Conservation (phyloP, 495 filamentous ascomycete genomes). For the Peziza echinospora region DNA sequence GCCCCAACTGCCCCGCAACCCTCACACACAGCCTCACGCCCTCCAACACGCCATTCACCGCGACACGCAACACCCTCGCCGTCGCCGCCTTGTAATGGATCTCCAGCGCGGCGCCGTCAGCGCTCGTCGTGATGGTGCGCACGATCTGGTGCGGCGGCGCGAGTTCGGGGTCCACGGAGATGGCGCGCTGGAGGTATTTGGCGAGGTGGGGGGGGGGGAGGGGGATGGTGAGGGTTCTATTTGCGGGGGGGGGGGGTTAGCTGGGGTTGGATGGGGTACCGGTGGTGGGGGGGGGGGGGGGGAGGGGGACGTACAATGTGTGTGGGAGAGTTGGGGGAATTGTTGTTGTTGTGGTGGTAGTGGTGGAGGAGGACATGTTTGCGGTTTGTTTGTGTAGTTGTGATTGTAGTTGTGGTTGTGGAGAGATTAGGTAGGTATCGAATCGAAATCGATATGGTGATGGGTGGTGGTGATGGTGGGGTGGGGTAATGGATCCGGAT, state of each 20-base stretch:
- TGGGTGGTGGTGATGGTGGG: no score
- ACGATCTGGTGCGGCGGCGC: conserved; percentile 50
- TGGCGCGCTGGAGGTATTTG: conserved; percentile 45
- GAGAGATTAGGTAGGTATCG: no score
- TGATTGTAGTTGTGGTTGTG: no score
- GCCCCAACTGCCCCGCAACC: conserved; percentile 74
- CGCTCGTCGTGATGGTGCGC: conserved; percentile 31
- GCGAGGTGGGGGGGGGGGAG: conserved; percentile 68
- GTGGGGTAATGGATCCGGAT: no score
- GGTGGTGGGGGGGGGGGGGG: background rate
- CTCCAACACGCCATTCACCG: conserved; percentile 96
- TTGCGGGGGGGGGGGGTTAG: background rate
- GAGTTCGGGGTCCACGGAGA: conserved; percentile 74
- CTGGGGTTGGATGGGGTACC: background rate
- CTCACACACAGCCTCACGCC: conserved; percentile 62
- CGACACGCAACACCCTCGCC: conserved; percentile 87
- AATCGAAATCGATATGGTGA: no score
- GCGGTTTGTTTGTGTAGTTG: background rate
- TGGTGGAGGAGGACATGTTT: background rate
- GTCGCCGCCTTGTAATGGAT: conserved; percentile 75
- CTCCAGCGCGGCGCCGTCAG: conserved; percentile 25
- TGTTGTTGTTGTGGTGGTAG: background rate
- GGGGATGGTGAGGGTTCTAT: conserved; percentile 28
- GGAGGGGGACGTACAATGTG: conserved; percentile 34
- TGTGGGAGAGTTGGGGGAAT: conserved; percentile 37